Percentiles rank a stretch among this genome's conserved stretches.
These are phyloP conservation scores for Anthracocystis panici-leucophaei DNA, from an alignment of 1,284 basidiomycete species.

Conservation along the genomic window DNA sequence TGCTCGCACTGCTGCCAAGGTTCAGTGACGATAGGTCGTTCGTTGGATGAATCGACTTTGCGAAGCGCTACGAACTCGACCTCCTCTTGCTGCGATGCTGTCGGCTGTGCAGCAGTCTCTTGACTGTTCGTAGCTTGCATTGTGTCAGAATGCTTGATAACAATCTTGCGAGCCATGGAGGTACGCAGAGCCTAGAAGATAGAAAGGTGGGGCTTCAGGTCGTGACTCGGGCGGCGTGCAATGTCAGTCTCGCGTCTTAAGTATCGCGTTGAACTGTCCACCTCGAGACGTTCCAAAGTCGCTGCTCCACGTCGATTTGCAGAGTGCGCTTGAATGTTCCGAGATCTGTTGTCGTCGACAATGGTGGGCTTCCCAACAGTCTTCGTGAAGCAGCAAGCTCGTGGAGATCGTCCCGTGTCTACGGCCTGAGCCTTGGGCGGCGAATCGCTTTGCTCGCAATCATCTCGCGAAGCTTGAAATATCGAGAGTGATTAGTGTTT, in stretches of 20 bases:
- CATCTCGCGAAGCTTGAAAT: no score
- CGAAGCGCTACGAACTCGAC: neutral
- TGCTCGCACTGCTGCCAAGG: constrained; percentile 1
- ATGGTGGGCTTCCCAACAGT: no score
- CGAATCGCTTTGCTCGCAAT: no score
- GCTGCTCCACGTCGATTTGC: neutral
- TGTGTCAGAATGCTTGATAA: neutral
- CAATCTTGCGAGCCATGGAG: neutral
- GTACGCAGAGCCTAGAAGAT: neutral
- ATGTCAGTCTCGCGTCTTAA: neutral
- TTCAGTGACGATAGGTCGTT: neutral
- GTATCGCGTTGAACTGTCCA: neutral
- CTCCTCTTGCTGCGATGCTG: neutral
- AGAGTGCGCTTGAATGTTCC: neutral
- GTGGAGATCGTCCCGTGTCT: no score
- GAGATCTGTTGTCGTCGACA: no score
- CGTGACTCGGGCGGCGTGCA: neutral
- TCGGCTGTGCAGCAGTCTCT: no score
- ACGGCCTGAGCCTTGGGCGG: no score
- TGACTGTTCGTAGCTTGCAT: neutral
- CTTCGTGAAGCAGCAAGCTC: no score
- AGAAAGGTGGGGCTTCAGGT: neutral
- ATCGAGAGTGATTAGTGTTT: no score
- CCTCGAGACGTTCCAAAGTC: neutral
- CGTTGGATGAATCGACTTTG: neutral